Evolutionary conservation across 2,329 filamentous ascomycete species (phyloP), one percentile per base, ranked within the genome.

Genomic region (Sporothrix brasiliensis): DNA sequence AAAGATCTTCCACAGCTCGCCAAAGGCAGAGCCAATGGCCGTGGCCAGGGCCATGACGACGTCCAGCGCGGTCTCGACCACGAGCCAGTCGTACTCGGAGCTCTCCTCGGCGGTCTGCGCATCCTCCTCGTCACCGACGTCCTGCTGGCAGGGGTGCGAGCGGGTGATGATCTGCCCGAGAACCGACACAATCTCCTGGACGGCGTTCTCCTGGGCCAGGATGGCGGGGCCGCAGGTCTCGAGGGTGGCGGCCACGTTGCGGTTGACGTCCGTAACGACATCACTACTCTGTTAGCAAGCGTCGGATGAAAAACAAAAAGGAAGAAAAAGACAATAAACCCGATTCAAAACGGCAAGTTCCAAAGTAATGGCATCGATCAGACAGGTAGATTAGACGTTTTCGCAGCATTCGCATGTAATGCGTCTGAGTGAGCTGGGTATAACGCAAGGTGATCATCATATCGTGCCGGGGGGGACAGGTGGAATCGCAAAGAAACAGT

Each of bases 351-450:
- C 69, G 67, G 47, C 68, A 60, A 47, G 61, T 34, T 4, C 27
- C 27, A 16, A 21, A 67, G 19, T 50, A 44, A 30, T 49, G 70
- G 30, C 58, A 63, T 52, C 47, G 49, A 73, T 82, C 81, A 84
- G 82, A 81, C 81, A 77, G 70, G 79, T 81, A 80, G 84, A 84
- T 80, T 84, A 82, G 34, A 88, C 91, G 93, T 84, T 82, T 96
- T 95, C 90, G 90, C 92, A 93, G 91, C 93, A 97, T 89, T 83
- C 89, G 89, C 91, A 88, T 83, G 83, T 83, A 58, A 21, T 52
- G 92, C 90, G 90, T 98, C 91, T 92, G 92, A 97, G 94, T 97
- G 94, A 97, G 94, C 94, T 97, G 94, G 93, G 94, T 94, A 88
- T 94, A 94, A 94, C 92, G 92, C 89, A 88, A 84, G 81, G 84